A percentile compares a stretch with the other conserved stretches of the same genome.
These are phyloP conservation scores for Mrakia hoshinonis DNA, from an alignment of 768 basidiomycete species.

Conservation along the genomic window DNA sequence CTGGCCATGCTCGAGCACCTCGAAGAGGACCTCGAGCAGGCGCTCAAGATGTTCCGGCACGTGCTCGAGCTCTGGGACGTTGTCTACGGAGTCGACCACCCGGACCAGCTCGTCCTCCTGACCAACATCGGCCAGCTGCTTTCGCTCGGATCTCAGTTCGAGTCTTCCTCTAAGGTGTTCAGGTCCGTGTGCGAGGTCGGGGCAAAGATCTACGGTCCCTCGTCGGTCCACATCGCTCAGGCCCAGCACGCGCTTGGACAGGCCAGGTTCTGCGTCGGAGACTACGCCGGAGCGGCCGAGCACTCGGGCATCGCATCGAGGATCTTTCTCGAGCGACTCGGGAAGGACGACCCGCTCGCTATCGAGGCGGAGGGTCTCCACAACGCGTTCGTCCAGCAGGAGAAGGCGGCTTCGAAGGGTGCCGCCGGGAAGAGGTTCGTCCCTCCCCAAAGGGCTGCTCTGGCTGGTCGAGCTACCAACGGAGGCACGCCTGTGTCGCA, in stretches of 20 bases:
- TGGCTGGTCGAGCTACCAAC: constrained; percentile 1
- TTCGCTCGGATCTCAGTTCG: constrained; percentile 35
- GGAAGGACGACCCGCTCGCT: constrained; percentile 39
- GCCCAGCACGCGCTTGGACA: constrained; percentile 42
- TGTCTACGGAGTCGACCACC: constrained; percentile 43
- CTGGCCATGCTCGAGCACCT: constrained; percentile 44
- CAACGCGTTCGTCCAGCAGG: constrained; percentile 37
- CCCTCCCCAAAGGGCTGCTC: constrained; percentile 9
- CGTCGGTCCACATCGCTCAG: constrained; percentile 41
- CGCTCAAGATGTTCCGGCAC: constrained; percentile 41
- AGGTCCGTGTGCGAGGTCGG: constrained; percentile 35
- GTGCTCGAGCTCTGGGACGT: constrained; percentile 42
- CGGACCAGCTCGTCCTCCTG: constrained; percentile 40
- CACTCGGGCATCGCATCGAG: constrained; percentile 35
- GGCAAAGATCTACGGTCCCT: constrained; percentile 39
- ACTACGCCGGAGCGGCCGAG: constrained; percentile 38
- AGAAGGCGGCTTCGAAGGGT: constrained; percentile 33
- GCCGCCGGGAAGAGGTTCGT: constrained; percentile 30
- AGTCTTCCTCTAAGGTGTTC: constrained; percentile 39
- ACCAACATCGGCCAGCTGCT: constrained; percentile 33
- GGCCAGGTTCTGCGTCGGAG: constrained; percentile 40
- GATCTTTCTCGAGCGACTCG: constrained; percentile 40
- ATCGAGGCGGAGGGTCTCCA: constrained; percentile 41
- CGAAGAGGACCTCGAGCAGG: constrained; percentile 39
- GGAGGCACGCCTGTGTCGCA: neutral